These are phyloP conservation scores for Colletotrichum horii DNA, from an alignment of 2,329 filamentous ascomycete genomes.

Conservation along the genomic window DNA sequence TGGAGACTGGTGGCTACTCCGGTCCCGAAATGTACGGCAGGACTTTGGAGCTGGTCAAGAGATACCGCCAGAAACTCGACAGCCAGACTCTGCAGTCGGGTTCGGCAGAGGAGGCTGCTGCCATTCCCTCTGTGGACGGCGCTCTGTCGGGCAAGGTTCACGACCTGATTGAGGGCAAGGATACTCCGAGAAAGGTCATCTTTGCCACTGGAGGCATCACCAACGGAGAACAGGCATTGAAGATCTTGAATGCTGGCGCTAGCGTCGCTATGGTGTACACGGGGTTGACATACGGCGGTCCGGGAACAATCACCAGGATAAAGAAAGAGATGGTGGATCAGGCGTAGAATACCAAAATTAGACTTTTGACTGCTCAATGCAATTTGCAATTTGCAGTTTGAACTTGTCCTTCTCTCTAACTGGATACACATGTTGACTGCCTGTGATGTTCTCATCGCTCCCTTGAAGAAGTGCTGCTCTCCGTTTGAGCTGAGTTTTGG, in stretches of 20 bases:
- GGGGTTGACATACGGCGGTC: constrained; percentile 67
- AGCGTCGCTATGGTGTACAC: constrained; percentile 94
- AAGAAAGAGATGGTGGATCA: constrained; percentile 65
- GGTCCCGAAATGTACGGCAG: constrained; percentile 87
- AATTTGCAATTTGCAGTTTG: neutral
- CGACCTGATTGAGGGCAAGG: constrained; percentile 23
- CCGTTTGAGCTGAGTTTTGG: neutral
- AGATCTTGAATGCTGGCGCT: constrained; percentile 86
- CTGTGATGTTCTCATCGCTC: neutral
- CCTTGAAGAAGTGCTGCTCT: neutral
- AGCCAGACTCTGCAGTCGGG: constrained; percentile 44
- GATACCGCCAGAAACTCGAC: constrained; percentile 76
- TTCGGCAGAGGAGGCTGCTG: constrained; percentile 33
- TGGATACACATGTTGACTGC: too few relatives aligned
- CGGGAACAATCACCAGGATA: constrained; percentile 68
- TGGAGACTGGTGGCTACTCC: constrained; percentile 86
- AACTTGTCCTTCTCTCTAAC: too few relatives aligned
- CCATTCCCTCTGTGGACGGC: constrained; percentile 31
- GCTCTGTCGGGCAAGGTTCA: constrained; percentile 31
- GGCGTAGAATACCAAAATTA: constrained; percentile 30
- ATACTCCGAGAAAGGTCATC: constrained; percentile 71
- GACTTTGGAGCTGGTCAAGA: constrained; percentile 78
- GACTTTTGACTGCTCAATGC: neutral
- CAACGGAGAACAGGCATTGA: constrained; percentile 81
- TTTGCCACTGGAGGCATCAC: constrained; percentile 95